phyloP scores from a whole-genome alignment of 1,139 yeast species.

The Geotrichum fermentans region DNA sequence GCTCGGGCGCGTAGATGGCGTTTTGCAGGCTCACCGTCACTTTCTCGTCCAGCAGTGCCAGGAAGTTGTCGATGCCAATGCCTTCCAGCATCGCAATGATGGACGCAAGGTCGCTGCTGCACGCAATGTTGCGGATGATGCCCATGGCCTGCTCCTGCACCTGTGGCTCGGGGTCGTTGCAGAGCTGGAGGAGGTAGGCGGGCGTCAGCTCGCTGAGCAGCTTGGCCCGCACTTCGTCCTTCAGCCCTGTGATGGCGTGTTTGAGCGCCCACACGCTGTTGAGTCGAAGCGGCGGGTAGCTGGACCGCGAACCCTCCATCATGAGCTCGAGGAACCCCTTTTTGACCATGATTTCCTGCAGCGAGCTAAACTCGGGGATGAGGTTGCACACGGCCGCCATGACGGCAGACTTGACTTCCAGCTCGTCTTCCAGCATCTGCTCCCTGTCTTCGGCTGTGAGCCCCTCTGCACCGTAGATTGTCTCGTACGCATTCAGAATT shows the following conservation, averaged over 20 bases:
- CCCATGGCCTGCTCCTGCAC: constrained; percentile 67
- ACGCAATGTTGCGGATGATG: constrained; percentile 68
- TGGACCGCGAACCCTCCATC: constrained; percentile 36
- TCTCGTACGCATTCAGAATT: constrained; percentile 10
- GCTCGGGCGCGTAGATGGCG: constrained; percentile 14
- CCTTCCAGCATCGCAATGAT: constrained; percentile 42
- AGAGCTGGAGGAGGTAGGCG: constrained; percentile 46
- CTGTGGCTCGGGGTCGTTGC: constrained; percentile 47
- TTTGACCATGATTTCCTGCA: constrained; percentile 54
- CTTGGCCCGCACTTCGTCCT: constrained; percentile 35
- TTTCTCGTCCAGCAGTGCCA: constrained; percentile 29
- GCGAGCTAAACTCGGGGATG: constrained; percentile 73
- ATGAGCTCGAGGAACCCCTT: constrained; percentile 52
- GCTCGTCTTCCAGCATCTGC: constrained; percentile 34
- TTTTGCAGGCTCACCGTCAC: constrained; percentile 18
- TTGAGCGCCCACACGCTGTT: constrained; percentile 55
- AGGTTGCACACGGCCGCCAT: constrained; percentile 72
- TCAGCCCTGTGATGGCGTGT: constrained; percentile 49
- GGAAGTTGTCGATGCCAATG: constrained; percentile 34
- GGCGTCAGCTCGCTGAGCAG: constrained; percentile 48
- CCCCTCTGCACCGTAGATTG: constrained; percentile 17
- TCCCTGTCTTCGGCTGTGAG: constrained; percentile 29
- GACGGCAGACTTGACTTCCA: constrained; percentile 52
- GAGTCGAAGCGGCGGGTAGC: constrained; percentile 39
- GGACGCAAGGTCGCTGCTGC: constrained; percentile 52